Conservation (phyloP, 1,284 basidiomycete genomes). For the Ustanciosporium gigantosporum region DNA sequence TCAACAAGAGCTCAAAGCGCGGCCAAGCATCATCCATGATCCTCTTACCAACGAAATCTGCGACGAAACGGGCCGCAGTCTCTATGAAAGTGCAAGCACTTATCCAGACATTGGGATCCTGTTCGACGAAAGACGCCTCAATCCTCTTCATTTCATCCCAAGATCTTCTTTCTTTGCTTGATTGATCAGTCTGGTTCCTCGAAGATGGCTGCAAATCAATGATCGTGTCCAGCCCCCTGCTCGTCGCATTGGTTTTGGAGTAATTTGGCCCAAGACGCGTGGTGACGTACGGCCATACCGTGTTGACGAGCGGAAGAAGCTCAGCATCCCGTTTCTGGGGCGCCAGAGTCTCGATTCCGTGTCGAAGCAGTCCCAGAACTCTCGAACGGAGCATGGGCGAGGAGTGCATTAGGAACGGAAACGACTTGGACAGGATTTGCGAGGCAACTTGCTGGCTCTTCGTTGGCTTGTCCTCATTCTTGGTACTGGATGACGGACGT, state of each 20-base stretch:
- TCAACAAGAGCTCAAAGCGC: slow-evolving; percentile 31
- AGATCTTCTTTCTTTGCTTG: too few relatives aligned
- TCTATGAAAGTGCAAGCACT: slow-evolving; percentile 41
- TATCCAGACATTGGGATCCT: slow-evolving; percentile 43
- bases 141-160: too few relatives aligned
- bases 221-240: slow-evolving; percentile 5
- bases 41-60: slow-evolving; percentile 43
- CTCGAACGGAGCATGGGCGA: slow-evolving; percentile 28
- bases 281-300: slow-evolving; percentile 53
- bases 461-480: slow-evolving; percentile 18
- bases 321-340: slow-evolving; percentile 36
- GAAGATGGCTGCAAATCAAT: slow-evolving; percentile 8
- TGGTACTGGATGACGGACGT: not conserved
- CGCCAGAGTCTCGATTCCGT: slow-evolving; percentile 35
- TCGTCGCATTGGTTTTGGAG: slow-evolving; percentile 3
- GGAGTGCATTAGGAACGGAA: slow-evolving; percentile 37
- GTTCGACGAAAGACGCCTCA: slow-evolving; percentile 23
- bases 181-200: too few relatives aligned
- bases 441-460: slow-evolving; percentile 28
- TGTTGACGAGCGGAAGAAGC: slow-evolving; percentile 49
- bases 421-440: slow-evolving; percentile 26
- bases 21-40: slow-evolving; percentile 54
- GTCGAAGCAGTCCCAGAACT: slow-evolving; percentile 27
- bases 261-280: slow-evolving; percentile 40
- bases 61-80: slow-evolving; percentile 14